Conservation (phyloP, 1,284 basidiomycete species). For the Ustilago shanxiensis region DNA sequence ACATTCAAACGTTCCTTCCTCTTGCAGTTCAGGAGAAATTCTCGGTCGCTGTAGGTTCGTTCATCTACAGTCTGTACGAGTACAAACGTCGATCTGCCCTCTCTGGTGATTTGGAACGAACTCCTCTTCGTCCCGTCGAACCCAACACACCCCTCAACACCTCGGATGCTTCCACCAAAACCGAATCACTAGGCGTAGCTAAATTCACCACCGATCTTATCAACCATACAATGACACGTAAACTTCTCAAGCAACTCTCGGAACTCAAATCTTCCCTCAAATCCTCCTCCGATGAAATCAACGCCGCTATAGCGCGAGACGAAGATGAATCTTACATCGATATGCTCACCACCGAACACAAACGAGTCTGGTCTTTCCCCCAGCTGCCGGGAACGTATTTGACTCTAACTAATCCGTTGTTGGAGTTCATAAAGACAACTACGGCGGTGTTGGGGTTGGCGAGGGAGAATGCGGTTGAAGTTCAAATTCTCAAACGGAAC, state of each 20-base stretch:
- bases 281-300: conserved; percentile 40
- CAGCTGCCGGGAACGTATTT: conserved; percentile 87
- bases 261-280: conserved; percentile 71
- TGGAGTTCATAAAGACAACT: conserved; percentile 90
- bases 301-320: conserved; percentile 75
- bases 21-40: conserved; percentile 85
- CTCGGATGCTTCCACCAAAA: background rate
- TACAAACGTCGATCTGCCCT: conserved; percentile 77
- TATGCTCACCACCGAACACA: conserved; percentile 66
- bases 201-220: conserved; percentile 70
- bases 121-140: conserved; percentile 77
- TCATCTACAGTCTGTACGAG: conserved; percentile 85
- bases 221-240: conserved; percentile 83
- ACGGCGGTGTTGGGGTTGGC: conserved; percentile 81
- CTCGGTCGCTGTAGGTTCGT: conserved; percentile 80
- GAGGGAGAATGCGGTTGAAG: conserved; percentile 83
- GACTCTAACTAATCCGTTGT: conserved; percentile 78
- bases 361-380: conserved; percentile 78
- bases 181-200: too few relatives aligned
- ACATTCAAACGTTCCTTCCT: conserved; percentile 91
- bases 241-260: conserved; percentile 81
- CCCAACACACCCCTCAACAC: conserved; percentile 73
- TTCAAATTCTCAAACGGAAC: conserved; percentile 88
- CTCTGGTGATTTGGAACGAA: conserved; percentile 73
- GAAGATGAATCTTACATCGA: conserved; percentile 73